phyloP scores from a whole-genome alignment of 441 rosid genomes.

The Corymbia calophylla region DNA sequence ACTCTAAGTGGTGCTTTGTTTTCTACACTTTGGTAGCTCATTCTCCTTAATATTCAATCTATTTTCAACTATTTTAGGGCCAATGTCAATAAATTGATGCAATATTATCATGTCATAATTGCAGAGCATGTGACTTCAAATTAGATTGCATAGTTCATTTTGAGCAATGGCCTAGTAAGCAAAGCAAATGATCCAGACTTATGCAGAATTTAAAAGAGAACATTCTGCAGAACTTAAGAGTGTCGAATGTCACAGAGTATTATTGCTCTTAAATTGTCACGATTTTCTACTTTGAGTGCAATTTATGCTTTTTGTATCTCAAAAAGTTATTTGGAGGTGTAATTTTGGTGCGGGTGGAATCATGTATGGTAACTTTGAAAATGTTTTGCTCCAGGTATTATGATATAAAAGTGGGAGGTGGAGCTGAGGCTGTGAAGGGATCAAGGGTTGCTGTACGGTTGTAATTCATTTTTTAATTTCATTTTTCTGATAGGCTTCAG shows the following conservation, averaged over 20 bases:
- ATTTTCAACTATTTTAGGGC: background rate
- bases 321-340: background rate
- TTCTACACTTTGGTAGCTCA: background rate
- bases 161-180: background rate
- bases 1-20: background rate
- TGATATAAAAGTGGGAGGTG: constrained; percentile 81
- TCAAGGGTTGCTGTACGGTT: constrained; percentile 98
- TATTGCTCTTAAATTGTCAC: background rate
- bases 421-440: constrained; percentile 74
- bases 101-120: background rate
- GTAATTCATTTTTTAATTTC: constrained; percentile 43
- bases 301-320: background rate
- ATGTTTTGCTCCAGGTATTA: constrained; percentile 51
- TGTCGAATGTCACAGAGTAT: background rate
- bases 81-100: background rate
- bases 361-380: constrained; percentile 4
- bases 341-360: background rate
- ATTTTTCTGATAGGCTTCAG: background rate
- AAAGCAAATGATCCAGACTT: background rate
- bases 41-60: background rate
- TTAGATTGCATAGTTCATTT: background rate
- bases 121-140: background rate
- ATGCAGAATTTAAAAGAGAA: background rate
- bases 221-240: background rate
- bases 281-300: background rate